These are phyloP conservation scores for Protomyces gravidus DNA, from an alignment of 1,139 yeast genomes.

Conservation along the genomic window DNA sequence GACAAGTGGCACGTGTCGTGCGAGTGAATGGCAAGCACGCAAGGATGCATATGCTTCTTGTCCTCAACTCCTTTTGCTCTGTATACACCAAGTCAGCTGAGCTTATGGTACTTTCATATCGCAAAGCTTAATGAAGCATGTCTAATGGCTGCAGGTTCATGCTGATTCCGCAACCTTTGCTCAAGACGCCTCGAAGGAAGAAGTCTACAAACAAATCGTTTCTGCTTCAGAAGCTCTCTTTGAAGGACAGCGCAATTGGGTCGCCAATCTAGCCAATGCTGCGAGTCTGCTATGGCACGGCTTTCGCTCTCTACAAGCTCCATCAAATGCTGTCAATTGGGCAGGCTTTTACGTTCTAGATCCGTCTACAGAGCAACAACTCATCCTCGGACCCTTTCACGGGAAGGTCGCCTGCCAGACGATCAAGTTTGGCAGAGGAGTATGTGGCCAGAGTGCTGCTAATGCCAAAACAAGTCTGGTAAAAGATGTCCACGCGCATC, in stretches of 20 bases:
- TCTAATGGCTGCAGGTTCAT: slow-evolving; percentile 8
- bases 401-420: slow-evolving; percentile 94
- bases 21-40: too few relatives aligned
- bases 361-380: slow-evolving; percentile 41
- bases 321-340: slow-evolving; percentile 65
- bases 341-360: slow-evolving; percentile 75
- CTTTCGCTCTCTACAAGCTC: slow-evolving; percentile 54
- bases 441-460: slow-evolving; percentile 80
- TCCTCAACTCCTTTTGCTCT: too few relatives aligned
- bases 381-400: slow-evolving; percentile 87
- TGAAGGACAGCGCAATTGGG: slow-evolving; percentile 69
- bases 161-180: slow-evolving; percentile 17
- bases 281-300: slow-evolving; percentile 85
- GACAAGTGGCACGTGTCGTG: too few relatives aligned
- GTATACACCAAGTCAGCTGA: too few relatives aligned
- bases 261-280: slow-evolving; percentile 79
- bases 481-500: slow-evolving; percentile 66
- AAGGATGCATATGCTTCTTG: too few relatives aligned
- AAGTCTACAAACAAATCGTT: slow-evolving; percentile 56
- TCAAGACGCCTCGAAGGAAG: slow-evolving; percentile 37
- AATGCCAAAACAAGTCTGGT: slow-evolving; percentile 63
- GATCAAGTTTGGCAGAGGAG: slow-evolving; percentile 75
- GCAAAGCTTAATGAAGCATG: background rate
- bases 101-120: background rate
- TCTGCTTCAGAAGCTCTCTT: slow-evolving; percentile 63